Evolutionary conservation across 1,284 basidiomycete genomes (phyloP), one percentile per base, ranked within the genome.

Genomic region (Ceratobasidium sp.): DNA sequence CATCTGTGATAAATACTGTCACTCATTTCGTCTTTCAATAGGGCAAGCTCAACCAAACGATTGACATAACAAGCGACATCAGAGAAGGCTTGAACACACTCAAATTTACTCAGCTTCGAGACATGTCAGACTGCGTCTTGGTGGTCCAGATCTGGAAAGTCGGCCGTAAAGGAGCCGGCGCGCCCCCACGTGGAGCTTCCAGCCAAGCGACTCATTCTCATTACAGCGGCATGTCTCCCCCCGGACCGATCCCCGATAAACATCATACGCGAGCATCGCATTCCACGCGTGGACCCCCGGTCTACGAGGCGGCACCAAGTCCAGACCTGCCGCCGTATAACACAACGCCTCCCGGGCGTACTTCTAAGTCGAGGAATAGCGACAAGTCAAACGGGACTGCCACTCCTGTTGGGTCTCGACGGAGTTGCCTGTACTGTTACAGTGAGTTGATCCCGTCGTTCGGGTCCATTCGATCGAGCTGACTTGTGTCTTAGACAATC

Each of bases 61-160:
- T 73, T 42, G 69, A 73, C 58, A 73, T 73, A 20, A 73, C 69
- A 33, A 73, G 69, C 69, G 69, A 73, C 49, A 73, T 73, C 31
- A 73, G 58, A 73, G 69, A 73, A 73, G 69, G 69, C 10, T 23
- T 73, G 39, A 73, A 73, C 26, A 73, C 69, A 1, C 69, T 73
- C 69, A 73, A 73, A 51, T 73, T 73, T 31, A 73, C 69, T 33
- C 69, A 73, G 47, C 69, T 73, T 45, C 54, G 69, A 20, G 69
- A 73, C 39, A 73, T 73, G 69, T 73, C 69, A 7, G 69, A 73
- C 26, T 73, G 69, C 58, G 69, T 73, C 39, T 33, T 73, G 49
- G 69, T 73, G 13, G 69, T 73, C 37, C 69, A 73, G 17, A 73
- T 73, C 17, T 73, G 69, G 69, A 73, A 73, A 54, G 69, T 73